A percentile compares a stretch with the other conserved stretches of the same genome.
phyloP scores from a whole-genome alignment of 257 asterid species.

The Echium plantagineum region DNA sequence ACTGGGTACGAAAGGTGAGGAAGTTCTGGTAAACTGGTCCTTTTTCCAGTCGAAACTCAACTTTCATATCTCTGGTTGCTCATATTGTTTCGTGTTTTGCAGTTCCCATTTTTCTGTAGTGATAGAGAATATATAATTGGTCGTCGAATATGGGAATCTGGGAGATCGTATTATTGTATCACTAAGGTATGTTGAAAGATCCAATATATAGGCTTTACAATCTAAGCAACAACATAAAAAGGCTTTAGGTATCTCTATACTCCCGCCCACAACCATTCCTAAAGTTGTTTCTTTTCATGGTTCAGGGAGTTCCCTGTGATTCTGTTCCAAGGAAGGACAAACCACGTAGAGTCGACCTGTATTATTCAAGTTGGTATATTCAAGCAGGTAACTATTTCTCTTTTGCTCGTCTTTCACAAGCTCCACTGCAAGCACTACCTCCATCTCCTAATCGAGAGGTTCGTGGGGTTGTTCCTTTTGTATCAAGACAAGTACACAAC shows the following conservation, averaged over 20 bases:
- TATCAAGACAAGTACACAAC: no score
- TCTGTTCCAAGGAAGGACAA: constrained; percentile 61
- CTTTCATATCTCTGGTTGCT: constrained; percentile 3
- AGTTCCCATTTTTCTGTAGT: constrained; percentile 97
- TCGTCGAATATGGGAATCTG: constrained; percentile 93
- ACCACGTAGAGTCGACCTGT: constrained; percentile 79
- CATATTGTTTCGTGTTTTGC: constrained; percentile 19
- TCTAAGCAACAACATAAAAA: no score
- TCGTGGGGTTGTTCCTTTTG: no score
- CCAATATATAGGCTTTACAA: background rate
- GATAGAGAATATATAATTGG: constrained; percentile 84
- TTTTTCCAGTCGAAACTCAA: background rate
- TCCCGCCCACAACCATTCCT: no score
- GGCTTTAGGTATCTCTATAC: no score
- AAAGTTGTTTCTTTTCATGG: constrained; percentile 2
- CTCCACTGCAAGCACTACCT: background rate
- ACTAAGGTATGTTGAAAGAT: constrained; percentile 43
- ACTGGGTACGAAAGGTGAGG: constrained; percentile 82
- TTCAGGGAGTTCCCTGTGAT: constrained; percentile 64
- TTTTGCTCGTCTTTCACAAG: background rate
- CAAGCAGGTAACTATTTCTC: constrained; percentile 46
- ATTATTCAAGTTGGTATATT: constrained; percentile 86
- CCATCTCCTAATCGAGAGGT: background rate
- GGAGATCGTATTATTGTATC: constrained; percentile 72
- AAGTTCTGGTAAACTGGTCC: background rate